Evolutionary conservation across 257 asterid species (phyloP), one percentile per base, ranked within the genome.

Genomic region (Craterostigma plantagineum): DNA sequence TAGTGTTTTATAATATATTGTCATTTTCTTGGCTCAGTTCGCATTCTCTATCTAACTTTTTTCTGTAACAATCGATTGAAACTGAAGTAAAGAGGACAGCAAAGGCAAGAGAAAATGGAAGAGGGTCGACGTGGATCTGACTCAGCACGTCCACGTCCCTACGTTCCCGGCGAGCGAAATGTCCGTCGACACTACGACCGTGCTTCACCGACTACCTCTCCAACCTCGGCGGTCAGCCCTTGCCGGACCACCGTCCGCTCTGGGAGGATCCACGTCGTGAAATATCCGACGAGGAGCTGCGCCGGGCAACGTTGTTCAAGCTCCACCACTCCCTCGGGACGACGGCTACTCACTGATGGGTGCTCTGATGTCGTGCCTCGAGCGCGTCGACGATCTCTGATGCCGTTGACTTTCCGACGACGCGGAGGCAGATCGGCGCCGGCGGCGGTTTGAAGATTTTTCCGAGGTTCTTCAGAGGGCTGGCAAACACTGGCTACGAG

Each of bases 301-400:
- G 73, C 67, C 0, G n/a, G 79, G 83, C 7, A 62, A 18, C 35
- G 0, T 71, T 69, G 1, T 77, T 81, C 58, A 77, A 65, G 42
- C 83, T 81, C 10, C 92, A 81, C 42, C 94, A 81, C 38, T 48
- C 93, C 1, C 69, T 81, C 2, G 93, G 86, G n/a, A n/a, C 3
- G 93, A 81, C 43, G 91, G 93, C 43, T 81, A 53, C 56, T 73
- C 93, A 0, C 51, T 81, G 0, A 74, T 77, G 86, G 93, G 93
- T 9, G 91, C 86, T 10, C 82, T 81, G 14, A 73, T 81, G 14
- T 81, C 93, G 4, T 77, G 86, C 57, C 39, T 77, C 39, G 65
- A 69, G 33, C 43, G 93, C 27, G 75, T 67, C 0, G 86, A 81
- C 9, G 42, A 77, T 33, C 91, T 14, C 33, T 37, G 0, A 46